phyloP scores from a whole-genome alignment of 2,329 filamentous ascomycete genomes.

The Penicillium vulpinum region DNA sequence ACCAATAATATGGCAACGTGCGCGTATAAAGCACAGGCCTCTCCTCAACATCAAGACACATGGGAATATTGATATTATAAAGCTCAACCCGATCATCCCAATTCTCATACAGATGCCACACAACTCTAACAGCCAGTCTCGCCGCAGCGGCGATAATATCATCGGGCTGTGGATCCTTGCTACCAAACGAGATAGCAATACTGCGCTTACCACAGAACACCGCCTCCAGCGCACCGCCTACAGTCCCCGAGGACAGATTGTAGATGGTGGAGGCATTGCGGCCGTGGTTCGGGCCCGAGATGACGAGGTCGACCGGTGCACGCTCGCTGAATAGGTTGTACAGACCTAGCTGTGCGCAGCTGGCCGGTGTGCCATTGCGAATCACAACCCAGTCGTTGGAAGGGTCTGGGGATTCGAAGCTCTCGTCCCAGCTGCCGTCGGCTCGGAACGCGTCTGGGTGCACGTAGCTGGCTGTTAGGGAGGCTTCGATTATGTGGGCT shows the following conservation, averaged over 20 bases:
- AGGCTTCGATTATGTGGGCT: slow-evolving; percentile 87
- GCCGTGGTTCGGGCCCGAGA: slow-evolving; percentile 76
- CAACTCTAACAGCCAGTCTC: slow-evolving; percentile 67
- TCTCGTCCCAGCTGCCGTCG: slow-evolving; percentile 55
- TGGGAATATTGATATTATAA: slow-evolving; percentile 82
- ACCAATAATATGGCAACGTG: slow-evolving; percentile 87
- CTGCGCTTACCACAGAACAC: slow-evolving; percentile 66
- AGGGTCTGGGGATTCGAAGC: slow-evolving; percentile 1
- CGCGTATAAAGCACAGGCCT: slow-evolving; percentile 72
- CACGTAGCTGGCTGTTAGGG: slow-evolving; percentile 77
- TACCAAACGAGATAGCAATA: slow-evolving; percentile 83
- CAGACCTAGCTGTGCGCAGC: slow-evolving; percentile 73
- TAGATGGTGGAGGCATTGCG: slow-evolving; percentile 77
- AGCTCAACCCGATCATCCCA: slow-evolving; percentile 73
- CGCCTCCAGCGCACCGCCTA: slow-evolving; percentile 74
- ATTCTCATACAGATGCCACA: slow-evolving; percentile 70
- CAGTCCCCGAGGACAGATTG: slow-evolving; percentile 70
- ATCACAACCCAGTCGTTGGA: slow-evolving; percentile 65
- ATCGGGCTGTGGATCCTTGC: slow-evolving; percentile 73
- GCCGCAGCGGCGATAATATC: slow-evolving; percentile 73
- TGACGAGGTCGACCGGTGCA: slow-evolving; percentile 69
- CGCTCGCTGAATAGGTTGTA: slow-evolving; percentile 71
- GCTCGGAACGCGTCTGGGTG: slow-evolving; percentile 57
- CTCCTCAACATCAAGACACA: slow-evolving; percentile 69
- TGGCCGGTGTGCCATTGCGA: slow-evolving; percentile 73